Base-by-base conservation (phyloP, 805 yeast species). In the Zygosaccharomyces bailii region DNA sequence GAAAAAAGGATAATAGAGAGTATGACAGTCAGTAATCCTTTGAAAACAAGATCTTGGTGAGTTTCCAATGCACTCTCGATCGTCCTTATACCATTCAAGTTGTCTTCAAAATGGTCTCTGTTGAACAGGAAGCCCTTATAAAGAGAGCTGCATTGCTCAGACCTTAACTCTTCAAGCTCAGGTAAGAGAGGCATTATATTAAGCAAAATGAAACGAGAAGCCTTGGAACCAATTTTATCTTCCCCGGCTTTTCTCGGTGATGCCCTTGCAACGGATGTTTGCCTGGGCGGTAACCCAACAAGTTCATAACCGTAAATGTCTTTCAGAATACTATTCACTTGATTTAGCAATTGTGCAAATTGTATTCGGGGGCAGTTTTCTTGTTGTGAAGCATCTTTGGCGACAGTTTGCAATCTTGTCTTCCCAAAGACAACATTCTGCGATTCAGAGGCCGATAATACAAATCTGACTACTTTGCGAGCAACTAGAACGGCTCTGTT, bases 241-340 rank as follows among this genome's bases (percentile, higher is more conserved):
- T 42, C 37, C 7, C 30, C 34, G 20, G 20, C 13, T 23, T 2
- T 25, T 14, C 17, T 32, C 29, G 18, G 40, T 10, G 40, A 37
- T 4, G 32, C 3, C 6, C 21, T 30, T 8, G 19, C 34, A 8
- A 33, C 23, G 9, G 13, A 25, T 14, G 25, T 35, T 8, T 14
- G 24, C 17, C 43, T 53, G 13, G 60, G 45, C 19, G 48, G 50
- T 32, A 56, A 40, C 1, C 63, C 59, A 20, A 38, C 41, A 17
- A 63, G 27, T 17, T 51, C 46, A 40, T 55, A 61, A 6, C 67
- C 66, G 44, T 52, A 61, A 9, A 59, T 51, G 43, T 55, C 57
- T 5, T n/a, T 34, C n/a, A 63, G 35, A 5, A 60, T 52, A 4
- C 19, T 13, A 37, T 61, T 58, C 13, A 57, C 42, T 11, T 48